Conservation (phyloP, 148 eudicot genomes). For the Talinum fruticosum region DNA sequence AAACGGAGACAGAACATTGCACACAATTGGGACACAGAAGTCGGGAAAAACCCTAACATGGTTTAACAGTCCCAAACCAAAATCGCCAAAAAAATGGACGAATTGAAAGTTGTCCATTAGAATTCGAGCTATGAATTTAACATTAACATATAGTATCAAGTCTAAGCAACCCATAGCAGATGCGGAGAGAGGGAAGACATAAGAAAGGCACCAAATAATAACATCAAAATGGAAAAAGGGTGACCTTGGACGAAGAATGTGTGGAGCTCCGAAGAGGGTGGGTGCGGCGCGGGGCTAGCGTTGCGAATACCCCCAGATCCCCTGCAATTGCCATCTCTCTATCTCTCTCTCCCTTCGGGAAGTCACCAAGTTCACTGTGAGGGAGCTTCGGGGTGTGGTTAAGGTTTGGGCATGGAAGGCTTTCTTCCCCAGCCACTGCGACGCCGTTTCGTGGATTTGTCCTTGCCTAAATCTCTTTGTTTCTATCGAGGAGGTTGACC, state of each 20-base stretch:
- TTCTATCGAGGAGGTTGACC: background rate
- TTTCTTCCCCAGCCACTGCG: background rate
- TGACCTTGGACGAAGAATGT: constrained; percentile 57
- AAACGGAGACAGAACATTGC: background rate
- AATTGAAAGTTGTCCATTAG: constrained; percentile 3
- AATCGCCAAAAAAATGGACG: background rate
- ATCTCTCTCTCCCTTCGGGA: background rate
- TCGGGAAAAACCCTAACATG: constrained; percentile 10
- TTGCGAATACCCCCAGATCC: constrained; percentile 66
- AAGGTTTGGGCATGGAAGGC: background rate
- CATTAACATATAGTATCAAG: background rate
- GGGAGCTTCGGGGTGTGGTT: background rate
- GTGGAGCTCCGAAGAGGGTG: constrained; percentile 41
- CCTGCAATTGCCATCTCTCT: constrained; percentile 68
- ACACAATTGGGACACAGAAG: background rate
- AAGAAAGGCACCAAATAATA: background rate
- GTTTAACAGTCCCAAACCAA: background rate
- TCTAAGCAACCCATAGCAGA: background rate
- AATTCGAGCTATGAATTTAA: background rate
- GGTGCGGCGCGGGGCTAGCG: constrained; percentile 44
- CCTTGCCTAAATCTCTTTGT: background rate
- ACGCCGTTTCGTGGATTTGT: constrained; percentile 8
- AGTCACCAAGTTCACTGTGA: background rate
- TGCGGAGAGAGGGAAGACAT: background rate
- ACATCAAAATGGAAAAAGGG: background rate